Evolutionary conservation across 2,329 filamentous ascomycete genomes (phyloP), one percentile per base, ranked within the genome.

Genomic region (Phoma sp.): DNA sequence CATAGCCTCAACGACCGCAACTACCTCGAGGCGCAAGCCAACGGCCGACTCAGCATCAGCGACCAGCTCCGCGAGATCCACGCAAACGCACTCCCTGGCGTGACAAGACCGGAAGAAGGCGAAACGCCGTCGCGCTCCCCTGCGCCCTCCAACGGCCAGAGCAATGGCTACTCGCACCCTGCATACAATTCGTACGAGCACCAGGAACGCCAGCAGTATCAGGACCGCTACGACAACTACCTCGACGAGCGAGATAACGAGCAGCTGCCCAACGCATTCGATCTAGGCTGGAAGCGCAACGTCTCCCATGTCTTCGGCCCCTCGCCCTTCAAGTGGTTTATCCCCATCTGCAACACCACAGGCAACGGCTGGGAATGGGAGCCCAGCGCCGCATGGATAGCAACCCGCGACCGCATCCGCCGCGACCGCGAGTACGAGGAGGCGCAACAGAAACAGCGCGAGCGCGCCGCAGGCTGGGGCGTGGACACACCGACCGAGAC

Each of bases 331-430:
- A 79, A 95, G 7, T 98, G 95, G 93, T 77, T 82, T 25, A 57
- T 98, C 1, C 95, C 95, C 0, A 78, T 98, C 40, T 86, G 84
- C 73, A 98, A 89, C 68, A 96, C 92, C 2, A 90, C 86, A 0
- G 93, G 93, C 30, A 91, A 99, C 72, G 95, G 95, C 22, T 99
- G 93, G 93, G 83, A 82, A 39, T 99, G 95, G 95, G 92, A 97
- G 67, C 84, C 93, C 0, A 96, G 87, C 68, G 82, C 85, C 1
- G 86, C 85, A 61, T 99, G 95, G 89, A 59, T 90, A 2, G 86
- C 87, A 32, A 89, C 88, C 4, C 81, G 87, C 38, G 87, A 91
- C 5, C 79, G 79, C 18, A 80, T 92, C 44, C 72, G 75, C 25
- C 70, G 69, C 36, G 72, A 77, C 40, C 68, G 73, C 27, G 69